Base-by-base conservation (phyloP, 2,329 filamentous ascomycete genomes). In the Fusarium sp. region DNA sequence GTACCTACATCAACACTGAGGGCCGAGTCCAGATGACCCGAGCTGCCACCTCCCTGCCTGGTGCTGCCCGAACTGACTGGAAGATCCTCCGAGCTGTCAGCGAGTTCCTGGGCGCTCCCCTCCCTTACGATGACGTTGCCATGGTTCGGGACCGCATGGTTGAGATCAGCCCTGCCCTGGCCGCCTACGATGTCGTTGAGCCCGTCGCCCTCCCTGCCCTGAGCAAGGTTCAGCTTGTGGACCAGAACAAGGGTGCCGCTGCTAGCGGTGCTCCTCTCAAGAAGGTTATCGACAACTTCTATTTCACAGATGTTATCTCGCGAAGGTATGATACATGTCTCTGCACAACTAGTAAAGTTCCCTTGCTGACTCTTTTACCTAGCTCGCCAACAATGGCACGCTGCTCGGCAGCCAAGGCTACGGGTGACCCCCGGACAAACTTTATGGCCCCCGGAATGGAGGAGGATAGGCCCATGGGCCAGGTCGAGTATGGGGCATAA, bases 371-470 rank as follows among this genome's bases (percentile, higher is more conserved):
- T 27, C 25, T 29, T 36, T 27, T 3, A 18, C n/a, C 52, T 20
- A 97, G 95, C 87, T 98, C 95, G 73, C 95, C 97, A 61, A 99
- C 97, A 68, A 99, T 99, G 97, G 97, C 97, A 70, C 94, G 97
- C 82, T 98, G 95, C 89, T 97, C 95, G 59, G 96, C 94, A 63
- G 94, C 95, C 76, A 98, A 98, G 90, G 93, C 93, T 68, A 92
- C 91, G 11, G 91, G 92, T 70, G 94, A 95, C 85, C 90, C 93
- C 66, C 88, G 93, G 83, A 95, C 91, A 65, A 94, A 95, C 85
- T 90, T 94, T 77, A 93, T 95, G 92, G 93, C 93, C 63, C 88
- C 92, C 25, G 93, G 93, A 64, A 88, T 90, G 82, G 88, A 89
- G 79, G 88, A 91, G 78, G 89, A 91, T 77, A 89, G 85, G 83